These are phyloP conservation scores for Neurospora sp. DNA, from an alignment of 2,329 filamentous ascomycete species.

Conservation along the genomic window DNA sequence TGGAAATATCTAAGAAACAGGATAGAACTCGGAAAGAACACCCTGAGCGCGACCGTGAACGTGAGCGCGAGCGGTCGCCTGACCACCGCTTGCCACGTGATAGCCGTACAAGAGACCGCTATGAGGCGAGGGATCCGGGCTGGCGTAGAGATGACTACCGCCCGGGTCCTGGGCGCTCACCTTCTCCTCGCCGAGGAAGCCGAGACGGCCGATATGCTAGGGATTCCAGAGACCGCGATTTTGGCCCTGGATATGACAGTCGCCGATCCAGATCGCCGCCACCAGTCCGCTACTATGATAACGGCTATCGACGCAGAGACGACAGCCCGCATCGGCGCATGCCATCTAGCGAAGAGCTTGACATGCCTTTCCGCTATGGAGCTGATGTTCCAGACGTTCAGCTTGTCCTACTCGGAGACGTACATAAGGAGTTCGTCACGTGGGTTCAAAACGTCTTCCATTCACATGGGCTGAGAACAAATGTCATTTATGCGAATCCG, in stretches of 20 bases:
- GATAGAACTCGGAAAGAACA: slow-evolving; percentile 60
- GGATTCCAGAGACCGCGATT: slow-evolving; percentile 37
- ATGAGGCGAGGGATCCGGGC: slow-evolving; percentile 40
- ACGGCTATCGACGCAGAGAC: slow-evolving; percentile 57
- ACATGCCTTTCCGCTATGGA: slow-evolving; percentile 64
- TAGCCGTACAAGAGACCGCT: slow-evolving; percentile 34
- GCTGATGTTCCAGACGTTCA: slow-evolving; percentile 81
- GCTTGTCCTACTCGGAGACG: slow-evolving; percentile 69
- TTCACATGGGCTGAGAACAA: slow-evolving; percentile 60
- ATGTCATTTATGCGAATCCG: slow-evolving; percentile 71
- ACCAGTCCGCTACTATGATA: slow-evolving; percentile 25
- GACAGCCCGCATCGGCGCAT: slow-evolving; percentile 52
- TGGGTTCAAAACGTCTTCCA: slow-evolving; percentile 75
- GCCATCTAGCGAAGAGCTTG: slow-evolving; percentile 49
- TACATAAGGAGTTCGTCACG: slow-evolving; percentile 68
- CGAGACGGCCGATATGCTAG: slow-evolving; percentile 49
- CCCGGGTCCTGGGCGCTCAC: slow-evolving; percentile 40
- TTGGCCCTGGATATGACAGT: slow-evolving; percentile 38
- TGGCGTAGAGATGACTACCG: slow-evolving; percentile 55
- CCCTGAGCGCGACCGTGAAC: neutral
- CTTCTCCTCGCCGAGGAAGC: slow-evolving; percentile 47
- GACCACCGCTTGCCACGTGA: slow-evolving; percentile 37
- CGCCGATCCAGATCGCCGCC: slow-evolving; percentile 33
- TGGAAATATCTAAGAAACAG: slow-evolving; percentile 83
- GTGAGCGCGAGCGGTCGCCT: slow-evolving; percentile 44